phyloP scores from a whole-genome alignment of 352 stramenopile genomes.

The Globisporangium cystogenes region DNA sequence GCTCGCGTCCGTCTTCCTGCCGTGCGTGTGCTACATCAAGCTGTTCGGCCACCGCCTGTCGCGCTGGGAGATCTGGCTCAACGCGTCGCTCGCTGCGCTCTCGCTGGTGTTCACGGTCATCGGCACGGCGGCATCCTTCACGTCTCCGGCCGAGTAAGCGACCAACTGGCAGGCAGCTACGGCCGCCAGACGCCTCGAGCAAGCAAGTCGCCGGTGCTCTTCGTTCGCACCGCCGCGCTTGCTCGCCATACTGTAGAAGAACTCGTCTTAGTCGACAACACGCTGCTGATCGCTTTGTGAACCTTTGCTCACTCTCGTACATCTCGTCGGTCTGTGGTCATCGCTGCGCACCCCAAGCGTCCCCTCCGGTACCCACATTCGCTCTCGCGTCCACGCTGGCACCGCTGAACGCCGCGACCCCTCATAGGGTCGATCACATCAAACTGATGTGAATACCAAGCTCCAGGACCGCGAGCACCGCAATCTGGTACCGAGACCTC shows the following conservation, averaged over 20 bases:
- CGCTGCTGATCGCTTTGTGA: background rate
- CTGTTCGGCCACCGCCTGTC: slow-evolving; percentile 57
- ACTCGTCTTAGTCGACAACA: background rate
- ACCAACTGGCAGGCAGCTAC: background rate
- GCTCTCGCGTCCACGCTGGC: too few species aligned
- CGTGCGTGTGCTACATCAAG: slow-evolving; percentile 82
- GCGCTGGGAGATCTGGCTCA: slow-evolving; percentile 44
- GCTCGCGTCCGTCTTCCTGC: slow-evolving; percentile 78
- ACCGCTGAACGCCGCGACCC: too few species aligned
- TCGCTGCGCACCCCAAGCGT: too few species aligned
- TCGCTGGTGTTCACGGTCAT: slow-evolving; percentile 69
- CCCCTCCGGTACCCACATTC: too few species aligned
- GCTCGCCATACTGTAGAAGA: background rate
- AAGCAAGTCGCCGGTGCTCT: background rate
- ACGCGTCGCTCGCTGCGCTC: slow-evolving; percentile 43
- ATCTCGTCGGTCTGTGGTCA: too few species aligned
- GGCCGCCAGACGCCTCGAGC: background rate
- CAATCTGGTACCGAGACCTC: too few species aligned
- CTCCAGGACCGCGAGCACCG: too few species aligned
- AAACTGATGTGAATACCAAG: too few species aligned
- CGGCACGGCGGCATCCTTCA: slow-evolving; percentile 67
- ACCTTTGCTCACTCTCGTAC: too few species aligned
- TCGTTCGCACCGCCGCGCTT: slow-evolving; percentile 65
- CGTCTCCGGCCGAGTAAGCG: background rate
- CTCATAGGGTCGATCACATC: too few species aligned